phyloP scores from a whole-genome alignment of 257 asterid genomes.

The Fraxinus americana region DNA sequence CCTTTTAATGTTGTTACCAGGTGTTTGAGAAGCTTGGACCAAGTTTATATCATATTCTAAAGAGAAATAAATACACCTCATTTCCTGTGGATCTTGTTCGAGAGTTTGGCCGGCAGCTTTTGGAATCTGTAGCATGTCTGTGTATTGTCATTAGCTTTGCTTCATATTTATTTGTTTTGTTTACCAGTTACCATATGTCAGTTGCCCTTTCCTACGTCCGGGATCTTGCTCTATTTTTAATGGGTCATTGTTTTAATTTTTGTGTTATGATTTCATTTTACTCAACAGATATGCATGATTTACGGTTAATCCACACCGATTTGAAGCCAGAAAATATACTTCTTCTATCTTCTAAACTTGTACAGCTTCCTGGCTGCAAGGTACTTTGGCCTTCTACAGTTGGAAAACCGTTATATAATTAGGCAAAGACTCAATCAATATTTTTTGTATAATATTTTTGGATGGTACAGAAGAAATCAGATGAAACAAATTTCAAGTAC shows the following conservation, averaged over 20 bases:
- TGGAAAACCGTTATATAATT: conserved; percentile 34
- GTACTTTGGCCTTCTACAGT: conserved; percentile 38
- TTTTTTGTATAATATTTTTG: conserved; percentile 29
- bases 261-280: conserved; percentile 18
- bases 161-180: conserved; percentile 36
- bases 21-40: conserved; percentile 78
- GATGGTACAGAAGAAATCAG: conserved; percentile 59
- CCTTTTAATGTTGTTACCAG: conserved; percentile 59
- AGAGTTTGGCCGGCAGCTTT: conserved; percentile 69
- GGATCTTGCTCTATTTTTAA: conserved; percentile 31
- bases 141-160: conserved; percentile 46
- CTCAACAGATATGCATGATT: conserved; percentile 59
- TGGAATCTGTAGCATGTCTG: conserved; percentile 76
- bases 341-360: conserved; percentile 51
- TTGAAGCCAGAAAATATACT: conserved; percentile 70
- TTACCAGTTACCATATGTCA: conserved; percentile 29
- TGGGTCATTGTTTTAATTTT: conserved; percentile 16
- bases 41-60: conserved; percentile 65
- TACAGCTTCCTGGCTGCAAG: conserved; percentile 59
- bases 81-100: conserved; percentile 65
- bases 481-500: conserved; percentile 54
- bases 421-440: conserved; percentile 18
- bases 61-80: conserved; percentile 59
- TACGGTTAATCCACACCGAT: conserved; percentile 60
- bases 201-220: conserved; percentile 23